A percentile compares a stretch with the other conserved stretches of the same genome.
These are phyloP conservation scores for Pseudoscleropodium purum DNA, from an alignment of 225 moss, liverwort and hornwort species.

Conservation along the genomic window DNA sequence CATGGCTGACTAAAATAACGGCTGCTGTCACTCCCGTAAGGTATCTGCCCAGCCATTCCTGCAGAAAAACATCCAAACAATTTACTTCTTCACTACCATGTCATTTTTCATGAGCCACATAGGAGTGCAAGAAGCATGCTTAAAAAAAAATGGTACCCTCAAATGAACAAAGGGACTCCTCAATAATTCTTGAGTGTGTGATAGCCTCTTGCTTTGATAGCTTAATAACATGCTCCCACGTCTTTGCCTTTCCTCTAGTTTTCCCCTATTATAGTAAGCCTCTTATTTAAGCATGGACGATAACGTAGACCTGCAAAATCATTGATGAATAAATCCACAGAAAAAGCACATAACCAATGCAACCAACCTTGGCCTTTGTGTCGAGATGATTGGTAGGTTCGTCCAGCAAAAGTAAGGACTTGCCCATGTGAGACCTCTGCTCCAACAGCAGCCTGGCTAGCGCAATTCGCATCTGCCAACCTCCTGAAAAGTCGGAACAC, in stretches of 20 bases:
- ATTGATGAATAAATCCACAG: background rate
- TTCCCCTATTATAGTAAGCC: background rate
- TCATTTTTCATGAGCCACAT: background rate
- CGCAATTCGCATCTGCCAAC: constrained; percentile 99
- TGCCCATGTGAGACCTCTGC: constrained; percentile 77
- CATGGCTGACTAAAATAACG: constrained; percentile 85
- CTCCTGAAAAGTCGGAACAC: constrained; percentile 92
- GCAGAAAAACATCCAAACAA: background rate
- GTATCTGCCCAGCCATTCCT: constrained; percentile 90
- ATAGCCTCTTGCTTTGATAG: background rate
- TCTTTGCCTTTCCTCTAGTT: background rate
- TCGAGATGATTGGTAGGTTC: constrained; percentile 99
- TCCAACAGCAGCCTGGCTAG: constrained; percentile 82
- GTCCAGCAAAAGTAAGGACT: constrained; percentile 83
- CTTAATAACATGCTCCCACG: background rate
- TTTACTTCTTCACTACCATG: background rate
- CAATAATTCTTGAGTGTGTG: background rate
- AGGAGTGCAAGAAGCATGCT: background rate
- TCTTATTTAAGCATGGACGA: background rate
- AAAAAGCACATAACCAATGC: background rate
- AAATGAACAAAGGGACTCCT: background rate
- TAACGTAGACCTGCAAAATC: background rate
- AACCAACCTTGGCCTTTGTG: constrained; percentile 70
- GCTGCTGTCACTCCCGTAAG: constrained; percentile 78
- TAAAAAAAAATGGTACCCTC: background rate